These are phyloP conservation scores for Verticillium longisporum DNA, from an alignment of 2,329 filamentous ascomycete species.

Conservation along the genomic window DNA sequence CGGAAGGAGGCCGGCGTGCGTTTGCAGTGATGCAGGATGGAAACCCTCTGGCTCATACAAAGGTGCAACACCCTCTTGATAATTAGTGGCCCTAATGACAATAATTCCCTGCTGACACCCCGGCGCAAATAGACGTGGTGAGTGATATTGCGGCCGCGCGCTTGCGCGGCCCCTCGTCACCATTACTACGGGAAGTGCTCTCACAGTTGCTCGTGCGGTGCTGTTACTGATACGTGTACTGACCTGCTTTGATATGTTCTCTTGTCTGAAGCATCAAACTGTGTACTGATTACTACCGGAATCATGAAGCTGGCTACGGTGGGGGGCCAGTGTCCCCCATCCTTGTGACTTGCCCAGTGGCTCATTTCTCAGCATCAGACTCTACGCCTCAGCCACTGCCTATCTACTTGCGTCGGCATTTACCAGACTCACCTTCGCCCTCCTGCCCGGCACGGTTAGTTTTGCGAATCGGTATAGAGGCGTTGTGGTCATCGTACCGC, in stretches of 20 bases:
- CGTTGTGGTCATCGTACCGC: neutral
- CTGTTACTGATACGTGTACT: neutral
- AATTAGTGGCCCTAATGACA: slow-evolving; percentile 9
- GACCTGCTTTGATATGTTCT: neutral
- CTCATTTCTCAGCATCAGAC: neutral
- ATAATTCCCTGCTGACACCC: slow-evolving; percentile 15
- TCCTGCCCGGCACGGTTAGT: neutral
- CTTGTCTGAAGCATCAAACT: neutral
- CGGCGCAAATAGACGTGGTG: slow-evolving; percentile 1
- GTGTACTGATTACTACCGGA: neutral
- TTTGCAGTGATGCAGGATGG: slow-evolving; percentile 34
- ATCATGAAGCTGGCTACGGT: neutral
- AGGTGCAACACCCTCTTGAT: slow-evolving; percentile 15
- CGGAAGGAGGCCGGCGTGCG: slow-evolving; percentile 58
- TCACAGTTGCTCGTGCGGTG: neutral
- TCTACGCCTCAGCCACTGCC: neutral
- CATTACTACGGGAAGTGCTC: neutral
- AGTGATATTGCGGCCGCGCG: neutral
- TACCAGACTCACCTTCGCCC: neutral
- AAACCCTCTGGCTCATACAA: slow-evolving; percentile 4
- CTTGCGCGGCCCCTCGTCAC: neutral
- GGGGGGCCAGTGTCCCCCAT: neutral
- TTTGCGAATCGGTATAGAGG: neutral
- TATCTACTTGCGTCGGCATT: neutral
- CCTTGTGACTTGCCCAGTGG: neutral